Base-by-base conservation (phyloP, 2,329 filamentous ascomycete genomes). In the Dothiorella sarmentorum region DNA sequence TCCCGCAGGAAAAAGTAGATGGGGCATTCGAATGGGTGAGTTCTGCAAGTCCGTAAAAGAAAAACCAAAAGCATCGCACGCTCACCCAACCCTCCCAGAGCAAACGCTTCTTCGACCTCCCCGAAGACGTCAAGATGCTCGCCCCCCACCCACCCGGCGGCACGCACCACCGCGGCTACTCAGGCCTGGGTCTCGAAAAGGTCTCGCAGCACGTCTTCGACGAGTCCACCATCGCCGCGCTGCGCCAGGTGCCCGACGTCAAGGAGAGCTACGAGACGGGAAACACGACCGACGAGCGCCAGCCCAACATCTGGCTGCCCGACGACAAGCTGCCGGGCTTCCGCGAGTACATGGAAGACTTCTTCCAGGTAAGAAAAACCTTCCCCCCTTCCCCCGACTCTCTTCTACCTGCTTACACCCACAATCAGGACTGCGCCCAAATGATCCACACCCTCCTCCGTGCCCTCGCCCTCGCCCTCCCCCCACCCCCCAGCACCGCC, bases 251-350 rank as follows among this genome's bases (percentile, higher is more conserved):
- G 15, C 68, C 69, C 0, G 71, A 73, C 55, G 63, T 62, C 61
- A 73, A 74, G 61, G 71, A 73, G 59, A 68, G 63, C 26, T 73
- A 68, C 49, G 70, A 74, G 53, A 63, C 38, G 52, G 70, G 71
- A 7, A 72, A 72, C 57, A 18, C 58, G 3, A 53, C 61, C 18
- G 70, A 72, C 42, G 26, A 37, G 3, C 17, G 60, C 2, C 70
- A 72, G 56, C 70, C 71, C 9, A 78, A 77, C 62, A 73, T 76
- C 55, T 78, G 75, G 75, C 63, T 69, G 0, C 70, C 73, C 0
- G 73, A 75, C 7, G 63, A 68, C 3, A 62, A 62, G n/a, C 63
- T 77, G 4, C 73, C 73, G 0, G 73, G 75, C 1, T 77, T 77
- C 63, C 65, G 68, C 1, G 11, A 24, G 0, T 68, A 64, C 49